Evolutionary conservation across 306 rosid genomes (phyloP), one percentile per base, ranked within the genome.

Genomic region (Glycine soja): DNA sequence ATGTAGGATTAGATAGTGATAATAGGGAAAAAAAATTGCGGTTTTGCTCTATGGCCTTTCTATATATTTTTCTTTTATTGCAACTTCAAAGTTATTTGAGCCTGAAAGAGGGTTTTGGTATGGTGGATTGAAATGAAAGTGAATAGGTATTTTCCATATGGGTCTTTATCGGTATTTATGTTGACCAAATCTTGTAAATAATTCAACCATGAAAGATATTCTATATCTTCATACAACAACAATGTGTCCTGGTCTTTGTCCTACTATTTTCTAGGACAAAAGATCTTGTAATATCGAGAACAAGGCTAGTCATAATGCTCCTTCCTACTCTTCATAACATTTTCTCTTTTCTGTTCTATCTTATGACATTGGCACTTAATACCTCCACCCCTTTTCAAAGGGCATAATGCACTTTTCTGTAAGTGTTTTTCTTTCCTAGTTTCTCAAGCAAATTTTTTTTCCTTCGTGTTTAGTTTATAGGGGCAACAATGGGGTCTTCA

Each of bases 401-500:
- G 59, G 36, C 56, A 45, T 54, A 36, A 14, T 54, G 5, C 70
- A 50, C 30, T 66, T 68, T 5, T 74, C 18, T 82, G 52, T 24
- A 38, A 9, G 15, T 59, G 32, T 9, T 46, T 36, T 74, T 83
- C 72, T 32, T 24, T 63, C 65, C 51, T 14, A 13, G 30, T 47
- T 24, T 64, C 52, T 70, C 46, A 75, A 59, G 58, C 47, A 30
- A 40, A 38, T 8, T 66, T 64, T 75, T 61, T 52, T 24, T 1
- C 30, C 56, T 82, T 58, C 7, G 4, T 77, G 72, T 76, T 74
- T 86, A 92, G 97, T 92, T 92, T 76, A 88, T 91, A 76, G 97
- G 97, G 65, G 97, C 97, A 8, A 89, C 90, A 61, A 91, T 91
- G 90, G 95, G 97, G 30, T 87, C 95, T 18, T 81, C 97, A 32